These are phyloP conservation scores for Sophora flavescens DNA, from an alignment of 306 rosid species.

Conservation along the genomic window DNA sequence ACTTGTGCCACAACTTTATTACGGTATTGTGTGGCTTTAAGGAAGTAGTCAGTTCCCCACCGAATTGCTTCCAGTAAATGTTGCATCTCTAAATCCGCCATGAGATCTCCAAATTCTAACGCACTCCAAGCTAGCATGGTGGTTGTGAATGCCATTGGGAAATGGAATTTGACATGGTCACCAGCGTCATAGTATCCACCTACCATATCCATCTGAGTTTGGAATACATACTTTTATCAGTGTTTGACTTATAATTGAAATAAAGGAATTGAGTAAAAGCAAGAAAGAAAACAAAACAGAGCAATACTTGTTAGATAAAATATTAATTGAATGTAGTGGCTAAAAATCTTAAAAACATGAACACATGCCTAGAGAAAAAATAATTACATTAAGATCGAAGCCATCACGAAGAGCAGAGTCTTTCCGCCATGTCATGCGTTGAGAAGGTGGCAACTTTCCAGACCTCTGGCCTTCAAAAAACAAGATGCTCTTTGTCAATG, in stretches of 20 bases:
- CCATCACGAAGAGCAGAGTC: constrained; percentile 64
- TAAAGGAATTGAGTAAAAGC: background rate
- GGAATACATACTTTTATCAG: background rate
- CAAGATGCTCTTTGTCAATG: constrained; percentile 58
- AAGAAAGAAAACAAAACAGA: too few relatives aligned
- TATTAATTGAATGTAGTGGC: background rate
- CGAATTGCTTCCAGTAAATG: constrained; percentile 55
- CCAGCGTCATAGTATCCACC: constrained; percentile 75
- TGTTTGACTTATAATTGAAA: constrained; percentile 26
- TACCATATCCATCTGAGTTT: constrained; percentile 48
- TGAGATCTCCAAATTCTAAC: constrained; percentile 53
- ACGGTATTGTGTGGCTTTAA: constrained; percentile 50
- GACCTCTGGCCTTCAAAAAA: constrained; percentile 69
- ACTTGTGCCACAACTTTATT: constrained; percentile 48
- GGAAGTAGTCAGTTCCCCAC: constrained; percentile 65
- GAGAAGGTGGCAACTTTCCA: constrained; percentile 58
- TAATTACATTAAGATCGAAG: constrained; percentile 43
- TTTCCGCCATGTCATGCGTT: constrained; percentile 62
- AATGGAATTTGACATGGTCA: constrained; percentile 66
- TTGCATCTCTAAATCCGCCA: constrained; percentile 46
- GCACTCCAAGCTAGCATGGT: constrained; percentile 67
- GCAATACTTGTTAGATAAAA: too few relatives aligned
- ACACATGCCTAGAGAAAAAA: background rate
- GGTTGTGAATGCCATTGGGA: constrained; percentile 63
- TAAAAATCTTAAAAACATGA: background rate